phyloP scores from a whole-genome alignment of 2,329 filamentous ascomycete genomes.

The Phyllosticta ampelicida region DNA sequence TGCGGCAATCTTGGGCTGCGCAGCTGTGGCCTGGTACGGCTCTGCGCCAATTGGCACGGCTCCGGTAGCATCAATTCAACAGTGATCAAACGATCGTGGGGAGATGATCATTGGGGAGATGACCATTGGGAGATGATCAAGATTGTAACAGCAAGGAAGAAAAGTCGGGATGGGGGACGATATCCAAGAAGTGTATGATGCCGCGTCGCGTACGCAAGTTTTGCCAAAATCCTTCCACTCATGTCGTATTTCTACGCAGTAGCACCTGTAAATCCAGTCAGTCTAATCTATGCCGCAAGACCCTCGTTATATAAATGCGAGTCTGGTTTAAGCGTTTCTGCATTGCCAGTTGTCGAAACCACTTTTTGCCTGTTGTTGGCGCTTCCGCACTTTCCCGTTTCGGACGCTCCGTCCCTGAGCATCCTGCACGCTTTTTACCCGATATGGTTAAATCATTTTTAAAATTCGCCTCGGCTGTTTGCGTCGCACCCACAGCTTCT shows the following conservation, averaged over 20 bases:
- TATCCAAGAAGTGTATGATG: neutral
- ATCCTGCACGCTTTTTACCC: neutral
- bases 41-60: slow-evolving; percentile 21
- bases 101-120: too few species aligned
- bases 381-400: neutral
- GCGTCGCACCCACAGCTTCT: neutral
- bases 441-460: neutral
- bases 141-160: neutral
- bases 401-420: neutral
- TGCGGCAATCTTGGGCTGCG: slow-evolving; percentile 57
- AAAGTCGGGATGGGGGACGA: neutral
- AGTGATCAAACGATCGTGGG: neutral
- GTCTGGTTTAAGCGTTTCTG: neutral
- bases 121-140: neutral
- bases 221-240: neutral
- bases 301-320: neutral
- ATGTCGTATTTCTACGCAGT: neutral
- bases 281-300: neutral
- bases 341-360: neutral
- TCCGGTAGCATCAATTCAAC: neutral
- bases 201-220: neutral
- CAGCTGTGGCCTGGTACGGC: slow-evolving; percentile 58
- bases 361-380: too few species aligned
- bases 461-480: neutral
- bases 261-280: neutral